These are phyloP conservation scores for Colletotrichum sp. DNA, from an alignment of 2,329 filamentous ascomycete genomes.

Conservation along the genomic window DNA sequence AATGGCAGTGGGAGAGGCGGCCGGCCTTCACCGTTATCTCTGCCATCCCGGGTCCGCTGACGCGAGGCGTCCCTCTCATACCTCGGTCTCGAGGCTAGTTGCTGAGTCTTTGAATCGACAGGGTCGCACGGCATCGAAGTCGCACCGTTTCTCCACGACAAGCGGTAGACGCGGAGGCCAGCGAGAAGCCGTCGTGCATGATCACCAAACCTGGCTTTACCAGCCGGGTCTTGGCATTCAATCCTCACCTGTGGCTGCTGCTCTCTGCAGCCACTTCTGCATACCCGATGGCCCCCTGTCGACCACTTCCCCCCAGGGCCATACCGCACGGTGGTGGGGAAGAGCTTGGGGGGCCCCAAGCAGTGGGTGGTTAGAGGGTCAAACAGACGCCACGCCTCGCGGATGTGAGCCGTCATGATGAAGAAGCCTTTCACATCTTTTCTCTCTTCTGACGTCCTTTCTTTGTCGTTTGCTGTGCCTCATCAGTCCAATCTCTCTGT, in stretches of 20 bases:
- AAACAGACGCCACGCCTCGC: constrained; percentile 8
- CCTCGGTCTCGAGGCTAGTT: background rate
- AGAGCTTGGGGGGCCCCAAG: background rate
- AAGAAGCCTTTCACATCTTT: background rate
- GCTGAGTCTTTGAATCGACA: background rate
- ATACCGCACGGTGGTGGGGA: constrained; percentile 14
- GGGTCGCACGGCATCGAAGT: background rate
- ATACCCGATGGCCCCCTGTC: background rate
- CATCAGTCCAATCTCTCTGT: background rate
- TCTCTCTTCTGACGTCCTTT: background rate
- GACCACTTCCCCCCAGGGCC: background rate
- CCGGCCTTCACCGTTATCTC: background rate
- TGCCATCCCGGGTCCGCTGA: background rate
- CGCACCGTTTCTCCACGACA: background rate
- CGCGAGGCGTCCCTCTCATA: background rate
- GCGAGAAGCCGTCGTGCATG: background rate
- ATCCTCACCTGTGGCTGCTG: background rate
- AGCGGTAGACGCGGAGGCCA: background rate
- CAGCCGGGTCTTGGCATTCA: constrained; percentile 12
- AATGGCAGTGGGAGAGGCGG: background rate
- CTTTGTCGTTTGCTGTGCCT: constrained; percentile 8
- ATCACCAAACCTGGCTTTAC: background rate
- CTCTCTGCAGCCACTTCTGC: constrained; percentile 1
- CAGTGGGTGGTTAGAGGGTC: background rate
- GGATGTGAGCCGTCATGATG: background rate